Evolutionary conservation across 192 early-diverging fungal genomes (phyloP), one percentile per base, ranked within the genome.

Genomic region (Podila clonocystis): DNA sequence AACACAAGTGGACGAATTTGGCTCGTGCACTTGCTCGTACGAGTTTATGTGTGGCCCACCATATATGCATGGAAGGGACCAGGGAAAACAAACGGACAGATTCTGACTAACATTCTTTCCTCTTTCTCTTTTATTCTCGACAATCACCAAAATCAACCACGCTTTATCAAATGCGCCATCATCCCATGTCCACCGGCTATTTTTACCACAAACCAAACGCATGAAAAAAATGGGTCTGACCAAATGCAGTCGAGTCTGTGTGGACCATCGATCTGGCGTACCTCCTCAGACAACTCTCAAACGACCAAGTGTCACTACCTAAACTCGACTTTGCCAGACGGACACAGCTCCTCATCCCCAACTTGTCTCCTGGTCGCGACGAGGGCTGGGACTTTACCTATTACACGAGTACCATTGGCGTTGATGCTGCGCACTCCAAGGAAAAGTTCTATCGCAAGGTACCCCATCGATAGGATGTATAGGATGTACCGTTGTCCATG

Each of bases 211-310:
- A 20, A 31, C 13, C 41, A 30, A n/a, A 22, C 15, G 41, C 38
- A 45, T 45, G 11, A 45, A 45, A 45, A 17, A 15, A 45, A 45
- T 45, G 41, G 41, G 41, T 15, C 13, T 29, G 24, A 45, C 31
- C 9, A 26, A 26, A 24, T 58, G 28, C 30, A 80, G 82, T 84
- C 30, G 85, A 90, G n/a, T 93, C 92, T 4, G 83, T 95, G 2
- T 97, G 96, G 96, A 96, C 96, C 9, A 95, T 97, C 50, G 95
- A 97, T 83, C 82, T 97, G 65, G 95, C 91, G 1, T 94, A 93
- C 67, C 67, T 96, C 22, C 83, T 97, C 33, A 83, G 87, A 62
- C 72, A 69, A 19, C 62, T 80, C 26, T 80, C 77, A 24, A 69
- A 80, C 48, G 86, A 89, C 48, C 94, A 89, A 80, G 84, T 92